Evolutionary conservation across 2,329 filamentous ascomycete species (phyloP).

Genomic region (Claviceps sorghi): DNA sequence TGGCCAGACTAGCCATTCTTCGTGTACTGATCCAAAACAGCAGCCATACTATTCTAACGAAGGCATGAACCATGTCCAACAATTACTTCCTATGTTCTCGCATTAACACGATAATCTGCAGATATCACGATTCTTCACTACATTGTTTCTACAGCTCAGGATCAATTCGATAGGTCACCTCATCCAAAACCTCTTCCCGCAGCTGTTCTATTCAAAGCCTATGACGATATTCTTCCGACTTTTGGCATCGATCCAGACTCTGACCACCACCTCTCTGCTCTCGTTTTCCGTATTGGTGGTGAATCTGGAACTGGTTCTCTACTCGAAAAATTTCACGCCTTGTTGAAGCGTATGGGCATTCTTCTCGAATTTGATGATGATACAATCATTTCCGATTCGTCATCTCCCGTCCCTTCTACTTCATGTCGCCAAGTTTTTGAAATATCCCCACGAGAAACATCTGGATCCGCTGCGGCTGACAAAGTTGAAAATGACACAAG

Average conservation of each 20-base stretch:
- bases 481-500: not conserved
- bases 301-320: conserved; percentile 43
- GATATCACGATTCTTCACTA: conserved; percentile 68
- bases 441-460: not conserved
- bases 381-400: conserved; percentile 6
- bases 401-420: not conserved
- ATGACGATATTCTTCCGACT: conserved; percentile 59
- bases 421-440: not conserved
- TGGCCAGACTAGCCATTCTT: conserved; percentile 2
- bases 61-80: conserved; percentile 24
- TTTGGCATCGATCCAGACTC: conserved; percentile 57
- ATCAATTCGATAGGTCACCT: conserved; percentile 40
- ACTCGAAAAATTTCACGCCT: conserved; percentile 53
- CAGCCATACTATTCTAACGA: conserved; percentile 44
- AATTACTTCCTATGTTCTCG: not conserved
- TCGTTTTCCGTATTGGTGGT: conserved; percentile 66
- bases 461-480: not conserved
- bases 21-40: conserved; percentile 1
- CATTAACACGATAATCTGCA: conserved; percentile 18
- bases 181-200: conserved; percentile 53
- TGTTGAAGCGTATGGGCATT: conserved; percentile 57
- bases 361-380: conserved; percentile 45
- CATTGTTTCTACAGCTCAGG: conserved; percentile 59
- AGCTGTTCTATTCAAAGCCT: conserved; percentile 66
- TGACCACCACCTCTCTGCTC: conserved; percentile 60